Percentiles rank a stretch among this genome's conserved stretches.
Evolutionary conservation across 2,329 filamentous ascomycete genomes (phyloP).

Genomic region (Zymoseptoria brevis): DNA sequence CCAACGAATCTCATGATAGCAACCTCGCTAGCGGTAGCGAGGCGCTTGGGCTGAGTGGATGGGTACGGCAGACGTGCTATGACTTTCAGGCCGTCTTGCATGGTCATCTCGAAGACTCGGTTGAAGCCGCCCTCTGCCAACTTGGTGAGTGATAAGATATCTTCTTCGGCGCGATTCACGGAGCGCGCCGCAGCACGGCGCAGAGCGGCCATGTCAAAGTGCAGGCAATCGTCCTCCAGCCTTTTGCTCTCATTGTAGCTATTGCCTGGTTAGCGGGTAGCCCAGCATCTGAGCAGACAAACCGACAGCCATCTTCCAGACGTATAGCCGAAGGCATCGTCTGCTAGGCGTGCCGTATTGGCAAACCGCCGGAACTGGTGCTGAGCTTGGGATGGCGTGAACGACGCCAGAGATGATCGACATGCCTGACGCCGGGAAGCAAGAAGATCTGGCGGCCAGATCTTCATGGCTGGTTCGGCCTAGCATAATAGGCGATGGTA

Average conservation of each 20-base stretch:
- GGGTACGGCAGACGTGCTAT: conserved; percentile 22
- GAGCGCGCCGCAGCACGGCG: conserved; percentile 6
- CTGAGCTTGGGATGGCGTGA: not conserved
- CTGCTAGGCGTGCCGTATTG: not conserved
- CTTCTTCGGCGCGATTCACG: not conserved
- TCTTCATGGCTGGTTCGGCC: not conserved
- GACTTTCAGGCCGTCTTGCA: conserved; percentile 19
- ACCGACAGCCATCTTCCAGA: conserved; percentile 17
- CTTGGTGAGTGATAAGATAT: conserved; percentile 13
- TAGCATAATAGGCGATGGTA: not conserved
- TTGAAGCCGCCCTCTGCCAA: conserved; percentile 23
- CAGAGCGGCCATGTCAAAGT: conserved; percentile 12
- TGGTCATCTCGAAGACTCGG: conserved; percentile 15
- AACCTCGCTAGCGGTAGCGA: conserved; percentile 22
- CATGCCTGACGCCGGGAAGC: not conserved
- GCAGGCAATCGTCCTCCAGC: conserved; percentile 6
- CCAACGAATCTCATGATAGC: conserved; percentile 22
- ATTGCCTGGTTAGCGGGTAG: not conserved
- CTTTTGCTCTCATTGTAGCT: conserved; percentile 17
- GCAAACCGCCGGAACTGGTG: not conserved
- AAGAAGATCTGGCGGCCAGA: not conserved
- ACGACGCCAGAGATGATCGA: not conserved
- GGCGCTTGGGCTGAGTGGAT: conserved; percentile 11
- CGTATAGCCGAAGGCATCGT: conserved; percentile 11
- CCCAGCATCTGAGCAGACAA: not conserved